These are phyloP conservation scores for Phaffomyces opuntiae DNA, from an alignment of 805 yeast genomes.

Conservation along the genomic window DNA sequence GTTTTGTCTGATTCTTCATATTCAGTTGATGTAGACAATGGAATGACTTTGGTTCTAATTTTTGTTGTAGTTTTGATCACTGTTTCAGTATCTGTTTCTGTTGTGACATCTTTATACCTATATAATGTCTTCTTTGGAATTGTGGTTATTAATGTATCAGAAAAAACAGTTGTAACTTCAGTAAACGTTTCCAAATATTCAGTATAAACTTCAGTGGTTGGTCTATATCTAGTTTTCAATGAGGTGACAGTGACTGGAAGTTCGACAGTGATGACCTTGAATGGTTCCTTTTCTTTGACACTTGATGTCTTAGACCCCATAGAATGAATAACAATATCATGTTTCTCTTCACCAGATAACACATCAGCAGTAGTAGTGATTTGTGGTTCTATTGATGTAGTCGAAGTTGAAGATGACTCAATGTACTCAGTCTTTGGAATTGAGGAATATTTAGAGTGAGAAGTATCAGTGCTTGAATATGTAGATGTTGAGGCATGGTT, in stretches of 20 bases:
- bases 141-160: slow-evolving; percentile 13
- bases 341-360: background rate
- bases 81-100: slow-evolving; percentile 12
- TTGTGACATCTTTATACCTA: slow-evolving; percentile 13
- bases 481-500: too few species aligned
- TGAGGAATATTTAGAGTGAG: too few species aligned
- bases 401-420: background rate
- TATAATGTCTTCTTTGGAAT: slow-evolving; percentile 16
- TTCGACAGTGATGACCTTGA: slow-evolving; percentile 1
- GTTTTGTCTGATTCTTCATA: slow-evolving; percentile 23
- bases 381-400: background rate
- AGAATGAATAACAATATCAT: too few species aligned
- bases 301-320: too few species aligned
- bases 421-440: too few species aligned
- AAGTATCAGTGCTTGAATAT: too few species aligned
- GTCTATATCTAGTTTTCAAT: slow-evolving; percentile 14
- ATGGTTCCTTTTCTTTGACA: too few species aligned
- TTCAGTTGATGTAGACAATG: slow-evolving; percentile 21
- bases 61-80: slow-evolving; percentile 8
- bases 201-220: slow-evolving; percentile 15
- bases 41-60: slow-evolving; percentile 13
- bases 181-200: slow-evolving; percentile 15
- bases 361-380: background rate
- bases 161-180: slow-evolving; percentile 10
- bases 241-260: slow-evolving; percentile 16